Base-by-base conservation (phyloP, 805 yeast genomes). In the Pichia phayaonensis region DNA sequence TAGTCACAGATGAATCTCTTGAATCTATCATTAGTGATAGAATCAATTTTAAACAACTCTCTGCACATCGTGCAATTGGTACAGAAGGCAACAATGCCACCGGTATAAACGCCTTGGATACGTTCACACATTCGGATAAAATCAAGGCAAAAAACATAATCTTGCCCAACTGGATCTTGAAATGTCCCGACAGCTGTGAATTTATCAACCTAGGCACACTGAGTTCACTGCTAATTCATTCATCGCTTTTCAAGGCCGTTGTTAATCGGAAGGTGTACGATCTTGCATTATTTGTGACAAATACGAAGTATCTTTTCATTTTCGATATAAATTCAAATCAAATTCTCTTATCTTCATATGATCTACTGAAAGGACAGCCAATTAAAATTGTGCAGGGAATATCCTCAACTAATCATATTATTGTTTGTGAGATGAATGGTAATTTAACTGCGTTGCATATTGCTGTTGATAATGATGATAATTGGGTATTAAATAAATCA, bases 401-500 rank as follows among this genome's bases (percentile, higher is more conserved):
- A 6, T 55, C 53, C 1, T 42, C 52, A 21, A 56, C 64, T 1
- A 52, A 59, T 34, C 23, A 54, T n/a, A 18, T 69, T 1, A 22
- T 67, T 4, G 56, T 60, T 36, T 62, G 65, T 51, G 67, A 67
- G 29, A 69, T 69, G 72, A 59, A 63, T 50, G 72, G 72, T 8
- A 47, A 31, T 42, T 23, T 50, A 5, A 22, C 36, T 11, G 38
- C 46, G 6, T 42, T 42, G 45, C 38, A 38, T 13, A 16, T 50
- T 1, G 6, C 12, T 2, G 3, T 21, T n/a, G 26, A 23, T 24
- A 40, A 41, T 13, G 43, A 46, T 36, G 42, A 29, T 15, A 29
- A 15, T 23, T 46, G 49, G 50, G 20, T 11, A 6, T 45, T 49
- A 11, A 26, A 42, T 12, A 11, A 38, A 7, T 39, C 44, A 8